phyloP scores from a whole-genome alignment of 805 yeast genomes.

The Teunomyces tritomae region DNA sequence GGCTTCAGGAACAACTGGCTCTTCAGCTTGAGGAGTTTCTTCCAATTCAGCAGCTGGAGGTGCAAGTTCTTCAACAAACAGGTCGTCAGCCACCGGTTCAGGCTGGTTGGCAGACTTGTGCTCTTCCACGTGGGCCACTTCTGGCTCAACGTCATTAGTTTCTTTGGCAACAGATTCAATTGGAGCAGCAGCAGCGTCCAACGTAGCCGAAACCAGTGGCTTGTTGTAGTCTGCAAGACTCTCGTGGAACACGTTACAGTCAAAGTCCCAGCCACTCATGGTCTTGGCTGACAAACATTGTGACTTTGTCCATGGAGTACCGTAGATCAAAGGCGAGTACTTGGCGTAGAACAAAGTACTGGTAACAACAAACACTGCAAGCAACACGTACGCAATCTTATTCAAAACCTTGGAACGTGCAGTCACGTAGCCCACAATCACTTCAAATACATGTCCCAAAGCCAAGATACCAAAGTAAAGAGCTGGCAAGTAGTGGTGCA shows the following conservation, averaged over 20 bases:
- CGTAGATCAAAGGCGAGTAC: slow-evolving; percentile 77
- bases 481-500: slow-evolving; percentile 93
- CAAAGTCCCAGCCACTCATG: slow-evolving; percentile 80
- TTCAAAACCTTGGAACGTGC: slow-evolving; percentile 39
- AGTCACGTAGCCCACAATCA: slow-evolving; percentile 42
- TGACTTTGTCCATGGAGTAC: slow-evolving; percentile 70
- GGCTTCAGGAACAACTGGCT: slow-evolving; percentile 3
- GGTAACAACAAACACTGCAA: slow-evolving; percentile 47
- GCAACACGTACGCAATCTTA: slow-evolving; percentile 41
- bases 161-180: slow-evolving; percentile 22
- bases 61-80: slow-evolving; percentile 5
- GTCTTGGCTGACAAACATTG: slow-evolving; percentile 63
- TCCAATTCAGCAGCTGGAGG: slow-evolving; percentile 14
- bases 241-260: slow-evolving; percentile 59
- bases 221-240: slow-evolving; percentile 22
- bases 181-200: slow-evolving; percentile 13
- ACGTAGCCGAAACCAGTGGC: slow-evolving; percentile 5
- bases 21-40: slow-evolving; percentile 9
- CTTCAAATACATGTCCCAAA: slow-evolving; percentile 65
- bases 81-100: not conserved
- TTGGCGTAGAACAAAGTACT: slow-evolving; percentile 54
- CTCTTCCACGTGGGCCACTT: slow-evolving; percentile 6
- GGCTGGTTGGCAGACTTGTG: slow-evolving; percentile 1
- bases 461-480: slow-evolving; percentile 82
- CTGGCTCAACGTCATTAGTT: slow-evolving; percentile 15